Percentiles rank a stretch among this genome's conserved stretches.
Evolutionary conservation across 495 filamentous ascomycete species (phyloP).

Genomic region (Hyaloscypha finlandica): DNA sequence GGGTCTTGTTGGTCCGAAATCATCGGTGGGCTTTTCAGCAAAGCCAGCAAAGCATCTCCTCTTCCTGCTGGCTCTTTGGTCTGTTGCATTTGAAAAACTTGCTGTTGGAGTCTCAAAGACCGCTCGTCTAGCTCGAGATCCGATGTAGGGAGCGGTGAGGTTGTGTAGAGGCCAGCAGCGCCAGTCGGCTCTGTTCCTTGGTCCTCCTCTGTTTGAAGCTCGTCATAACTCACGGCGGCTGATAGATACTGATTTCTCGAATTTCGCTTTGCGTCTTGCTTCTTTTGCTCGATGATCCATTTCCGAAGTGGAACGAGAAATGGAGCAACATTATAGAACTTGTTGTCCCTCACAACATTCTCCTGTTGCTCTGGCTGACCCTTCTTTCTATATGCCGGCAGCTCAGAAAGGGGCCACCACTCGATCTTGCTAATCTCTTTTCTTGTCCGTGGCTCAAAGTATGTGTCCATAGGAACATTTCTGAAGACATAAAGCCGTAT

Average conservation of each 20-base stretch:
- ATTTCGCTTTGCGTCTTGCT: conserved; percentile 52
- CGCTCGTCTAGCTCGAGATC: conserved; percentile 12
- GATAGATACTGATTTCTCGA: conserved; percentile 33
- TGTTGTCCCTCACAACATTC: conserved; percentile 60
- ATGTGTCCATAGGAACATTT: conserved; percentile 78
- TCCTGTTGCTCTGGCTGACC: conserved; percentile 50
- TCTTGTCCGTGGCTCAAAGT: conserved; percentile 85
- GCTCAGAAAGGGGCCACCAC: conserved; percentile 87
- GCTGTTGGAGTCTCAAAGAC: neutral
- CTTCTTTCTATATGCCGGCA: conserved; percentile 77
- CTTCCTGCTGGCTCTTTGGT: conserved; percentile 36
- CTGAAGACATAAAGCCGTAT: conserved; percentile 89
- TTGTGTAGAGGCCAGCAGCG: conserved; percentile 38
- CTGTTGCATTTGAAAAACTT: conserved; percentile 61
- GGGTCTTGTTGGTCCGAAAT: conserved; percentile 21
- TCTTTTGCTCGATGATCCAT: conserved; percentile 86
- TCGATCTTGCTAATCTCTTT: conserved; percentile 97
- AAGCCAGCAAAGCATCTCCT: conserved; percentile 56
- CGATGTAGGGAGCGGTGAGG: conserved; percentile 47
- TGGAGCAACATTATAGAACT: conserved; percentile 97
- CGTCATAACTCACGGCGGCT: conserved; percentile 27
- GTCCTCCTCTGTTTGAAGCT: conserved; percentile 34
- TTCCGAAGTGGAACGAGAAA: conserved; percentile 84
- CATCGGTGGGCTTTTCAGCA: conserved; percentile 47
- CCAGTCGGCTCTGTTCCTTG: conserved; percentile 26